These are phyloP conservation scores for Pyricularia grisea DNA, from an alignment of 2,329 filamentous ascomycete species.

Conservation along the genomic window DNA sequence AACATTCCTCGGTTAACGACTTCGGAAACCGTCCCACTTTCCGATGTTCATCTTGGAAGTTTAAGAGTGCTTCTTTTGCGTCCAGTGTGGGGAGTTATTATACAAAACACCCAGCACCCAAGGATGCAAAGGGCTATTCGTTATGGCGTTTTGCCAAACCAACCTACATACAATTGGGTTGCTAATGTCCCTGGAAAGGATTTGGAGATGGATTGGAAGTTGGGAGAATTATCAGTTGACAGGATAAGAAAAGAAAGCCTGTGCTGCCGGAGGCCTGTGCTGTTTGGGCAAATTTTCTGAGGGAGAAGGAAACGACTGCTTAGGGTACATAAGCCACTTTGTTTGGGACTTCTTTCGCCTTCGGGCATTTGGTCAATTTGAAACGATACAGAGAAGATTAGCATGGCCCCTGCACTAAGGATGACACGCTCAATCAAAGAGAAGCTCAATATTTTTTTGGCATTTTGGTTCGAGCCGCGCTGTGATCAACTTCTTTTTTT, in stretches of 20 bases:
- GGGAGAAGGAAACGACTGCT: neutral
- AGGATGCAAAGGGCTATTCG: too few relatives aligned
- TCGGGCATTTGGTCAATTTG: slow-evolving; percentile 20
- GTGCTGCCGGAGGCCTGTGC: neutral
- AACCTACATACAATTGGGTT: neutral
- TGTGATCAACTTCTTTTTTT: neutral
- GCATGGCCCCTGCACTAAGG: slow-evolving; percentile 56
- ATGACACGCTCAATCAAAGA: slow-evolving; percentile 69
- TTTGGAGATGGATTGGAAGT: neutral
- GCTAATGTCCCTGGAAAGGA: neutral
- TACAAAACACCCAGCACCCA: too few relatives aligned
- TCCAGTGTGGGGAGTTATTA: too few relatives aligned
- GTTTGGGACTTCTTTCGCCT: slow-evolving; percentile 9
- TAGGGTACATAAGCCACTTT: neutral
- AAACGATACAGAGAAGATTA: slow-evolving; percentile 19
- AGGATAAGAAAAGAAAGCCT: neutral
- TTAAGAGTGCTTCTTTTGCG: neutral
- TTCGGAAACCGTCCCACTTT: neutral
- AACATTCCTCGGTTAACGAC: neutral
- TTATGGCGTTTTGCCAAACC: neutral
- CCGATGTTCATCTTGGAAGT: neutral
- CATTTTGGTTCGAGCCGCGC: neutral
- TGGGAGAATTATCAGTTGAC: neutral
- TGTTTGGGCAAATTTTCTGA: neutral
- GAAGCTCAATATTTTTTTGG: slow-evolving; percentile 60